These are phyloP conservation scores for Ichthyophthirius multifiliis DNA, from an alignment of 169 alveolate species.

Conservation along the genomic window DNA sequence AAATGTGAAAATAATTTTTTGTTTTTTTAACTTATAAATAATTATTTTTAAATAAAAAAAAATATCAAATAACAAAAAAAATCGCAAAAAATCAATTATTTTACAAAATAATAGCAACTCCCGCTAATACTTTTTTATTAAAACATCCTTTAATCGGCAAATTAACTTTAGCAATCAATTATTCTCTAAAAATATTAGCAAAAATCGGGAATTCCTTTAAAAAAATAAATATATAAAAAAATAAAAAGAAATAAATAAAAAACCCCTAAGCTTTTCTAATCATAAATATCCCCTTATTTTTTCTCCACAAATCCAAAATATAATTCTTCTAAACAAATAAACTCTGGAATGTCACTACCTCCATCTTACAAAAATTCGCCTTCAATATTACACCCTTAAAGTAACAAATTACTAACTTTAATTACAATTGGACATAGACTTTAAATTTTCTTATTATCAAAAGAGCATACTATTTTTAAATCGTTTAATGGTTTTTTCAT, in stretches of 20 bases:
- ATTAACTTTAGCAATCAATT: slow-evolving; percentile 11
- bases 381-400: background rate
- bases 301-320: background rate
- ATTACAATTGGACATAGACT: background rate
- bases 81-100: too few relatives aligned
- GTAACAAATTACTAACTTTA: slow-evolving; percentile 43
- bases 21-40: too few relatives aligned
- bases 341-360: background rate
- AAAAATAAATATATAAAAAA: background rate
- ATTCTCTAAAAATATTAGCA: slow-evolving; percentile 28
- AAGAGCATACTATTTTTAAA: slow-evolving; percentile 47
- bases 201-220: slow-evolving; percentile 44
- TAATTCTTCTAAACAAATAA: background rate
- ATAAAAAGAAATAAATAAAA: background rate
- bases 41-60: too few relatives aligned
- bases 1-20: too few relatives aligned
- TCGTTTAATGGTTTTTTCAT: slow-evolving; percentile 48
- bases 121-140: slow-evolving; percentile 48
- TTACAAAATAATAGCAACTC: slow-evolving; percentile 59
- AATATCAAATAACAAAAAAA: too few relatives aligned
- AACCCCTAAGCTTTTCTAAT: slow-evolving; percentile 21
- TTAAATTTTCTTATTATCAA: slow-evolving; percentile 12
- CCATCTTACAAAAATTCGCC: background rate
- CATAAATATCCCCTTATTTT: background rate
- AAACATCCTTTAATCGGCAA: slow-evolving; percentile 22